Evolutionary conservation across 352 stramenopile genomes (phyloP).

Genomic region (Pythium monospermum): DNA sequence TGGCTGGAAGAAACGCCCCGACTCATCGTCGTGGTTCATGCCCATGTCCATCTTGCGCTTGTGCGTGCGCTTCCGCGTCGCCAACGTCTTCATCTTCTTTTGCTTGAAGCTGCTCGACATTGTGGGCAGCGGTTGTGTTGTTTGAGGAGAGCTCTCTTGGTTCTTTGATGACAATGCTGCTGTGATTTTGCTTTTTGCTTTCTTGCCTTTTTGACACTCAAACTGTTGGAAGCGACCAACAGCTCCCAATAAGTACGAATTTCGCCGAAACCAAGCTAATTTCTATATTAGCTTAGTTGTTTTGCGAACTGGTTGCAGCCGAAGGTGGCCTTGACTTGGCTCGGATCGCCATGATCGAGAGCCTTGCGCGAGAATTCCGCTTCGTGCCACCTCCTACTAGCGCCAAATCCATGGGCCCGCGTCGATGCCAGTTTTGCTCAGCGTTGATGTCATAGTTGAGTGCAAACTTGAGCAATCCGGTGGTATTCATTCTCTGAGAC

Average conservation of each 20-base stretch:
- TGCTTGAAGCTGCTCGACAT: conserved; percentile 86
- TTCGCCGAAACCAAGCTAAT: not conserved
- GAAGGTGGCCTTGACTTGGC: too few relatives aligned
- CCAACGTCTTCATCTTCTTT: conserved; percentile 79
- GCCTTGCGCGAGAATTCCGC: not conserved
- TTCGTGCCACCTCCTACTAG: not conserved
- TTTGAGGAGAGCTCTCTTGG: conserved; percentile 2
- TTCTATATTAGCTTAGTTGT: not conserved
- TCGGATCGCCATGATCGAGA: too few relatives aligned
- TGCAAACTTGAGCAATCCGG: conserved; percentile 70
- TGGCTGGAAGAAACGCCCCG: conserved; percentile 61
- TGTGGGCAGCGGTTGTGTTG: not conserved
- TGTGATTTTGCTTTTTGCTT: too few relatives aligned
- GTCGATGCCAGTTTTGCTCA: conserved; percentile 41
- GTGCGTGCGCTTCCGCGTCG: conserved; percentile 72
- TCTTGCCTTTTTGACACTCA: too few relatives aligned
- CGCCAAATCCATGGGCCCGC: not conserved
- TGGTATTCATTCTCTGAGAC: conserved; percentile 58
- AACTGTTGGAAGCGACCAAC: conserved; percentile 10
- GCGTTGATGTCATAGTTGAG: conserved; percentile 67
- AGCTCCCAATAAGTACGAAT: conserved; percentile 12
- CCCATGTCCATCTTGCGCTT: conserved; percentile 62
- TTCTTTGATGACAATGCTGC: too few relatives aligned
- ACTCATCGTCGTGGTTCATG: conserved; percentile 63
- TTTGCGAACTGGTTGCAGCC: too few relatives aligned